phyloP scores from a whole-genome alignment of 441 rosid genomes.

The Corymbia citriodora region DNA sequence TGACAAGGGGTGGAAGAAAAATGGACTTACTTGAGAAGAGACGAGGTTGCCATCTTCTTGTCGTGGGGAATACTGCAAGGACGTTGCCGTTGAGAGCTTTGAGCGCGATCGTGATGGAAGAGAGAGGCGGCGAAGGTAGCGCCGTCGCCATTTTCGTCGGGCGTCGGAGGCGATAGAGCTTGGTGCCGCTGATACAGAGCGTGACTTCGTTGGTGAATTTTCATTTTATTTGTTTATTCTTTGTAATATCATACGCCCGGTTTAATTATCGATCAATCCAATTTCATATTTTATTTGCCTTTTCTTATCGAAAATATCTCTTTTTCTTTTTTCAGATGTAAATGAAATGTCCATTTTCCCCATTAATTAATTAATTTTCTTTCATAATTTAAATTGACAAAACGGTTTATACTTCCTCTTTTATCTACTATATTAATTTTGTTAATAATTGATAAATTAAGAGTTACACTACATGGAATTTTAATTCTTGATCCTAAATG shows the following conservation, averaged over 20 bases:
- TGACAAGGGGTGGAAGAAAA: neutral
- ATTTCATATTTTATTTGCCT: neutral
- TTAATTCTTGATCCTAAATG: no score
- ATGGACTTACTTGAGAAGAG: neutral
- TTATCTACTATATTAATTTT: no score
- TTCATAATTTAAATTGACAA: no score
- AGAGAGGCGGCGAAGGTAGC: neutral
- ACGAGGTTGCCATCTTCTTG: neutral
- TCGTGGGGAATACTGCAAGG: neutral
- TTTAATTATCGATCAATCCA: neutral
- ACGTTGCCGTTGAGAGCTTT: neutral
- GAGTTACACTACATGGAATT: no score
- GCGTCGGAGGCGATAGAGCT: neutral
- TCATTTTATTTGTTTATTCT: neutral
- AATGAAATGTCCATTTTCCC: neutral
- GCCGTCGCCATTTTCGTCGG: neutral
- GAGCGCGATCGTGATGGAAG: neutral
- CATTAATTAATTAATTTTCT: neutral
- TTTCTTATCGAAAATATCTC: neutral
- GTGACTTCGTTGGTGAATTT: neutral
- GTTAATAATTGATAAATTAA: no score
- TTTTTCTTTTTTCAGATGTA: neutral
- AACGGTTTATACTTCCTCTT: no score
- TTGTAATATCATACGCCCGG: neutral
- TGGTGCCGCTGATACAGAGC: neutral